Percentiles rank a stretch among this genome's conserved stretches.
Evolutionary conservation across 2,329 filamentous ascomycete genomes (phyloP).

Genomic region (Hypoxylon sp.): DNA sequence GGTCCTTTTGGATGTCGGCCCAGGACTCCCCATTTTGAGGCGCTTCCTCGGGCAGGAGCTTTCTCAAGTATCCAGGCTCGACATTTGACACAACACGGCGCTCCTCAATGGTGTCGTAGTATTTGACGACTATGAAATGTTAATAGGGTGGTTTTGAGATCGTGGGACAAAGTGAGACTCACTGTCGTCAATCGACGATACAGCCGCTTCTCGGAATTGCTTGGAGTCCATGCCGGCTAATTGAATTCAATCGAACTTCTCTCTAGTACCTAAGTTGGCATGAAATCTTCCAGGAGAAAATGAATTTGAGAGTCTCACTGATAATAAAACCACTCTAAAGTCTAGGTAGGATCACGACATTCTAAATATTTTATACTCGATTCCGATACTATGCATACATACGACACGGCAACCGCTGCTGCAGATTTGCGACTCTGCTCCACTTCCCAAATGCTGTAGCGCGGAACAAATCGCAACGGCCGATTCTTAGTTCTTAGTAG

Average conservation of each 20-base stretch:
- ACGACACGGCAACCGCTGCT: constrained; percentile 11
- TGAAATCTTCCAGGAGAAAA: neutral
- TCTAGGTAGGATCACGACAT: constrained; percentile 1
- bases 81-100: constrained; percentile 82
- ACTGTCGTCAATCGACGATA: constrained; percentile 87
- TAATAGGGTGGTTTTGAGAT: constrained; percentile 22
- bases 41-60: constrained; percentile 77
- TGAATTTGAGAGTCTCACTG: neutral
- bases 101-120: constrained; percentile 81
- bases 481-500: constrained; percentile 5
- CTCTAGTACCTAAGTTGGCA: neutral
- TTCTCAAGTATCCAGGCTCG: constrained; percentile 85
- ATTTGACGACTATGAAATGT: constrained; percentile 76
- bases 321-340: neutral
- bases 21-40: constrained; percentile 79
- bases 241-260: neutral
- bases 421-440: constrained; percentile 23
- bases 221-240: constrained; percentile 75
- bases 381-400: constrained; percentile 8
- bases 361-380: constrained; percentile 17
- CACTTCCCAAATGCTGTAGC: constrained; percentile 25
- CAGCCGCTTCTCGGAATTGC: constrained; percentile 82
- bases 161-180: constrained; percentile 53
- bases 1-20: constrained; percentile 83
- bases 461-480: constrained; percentile 6